Conservation (phyloP, 2,329 filamentous ascomycete genomes). For the Alternaria postmessia region DNA sequence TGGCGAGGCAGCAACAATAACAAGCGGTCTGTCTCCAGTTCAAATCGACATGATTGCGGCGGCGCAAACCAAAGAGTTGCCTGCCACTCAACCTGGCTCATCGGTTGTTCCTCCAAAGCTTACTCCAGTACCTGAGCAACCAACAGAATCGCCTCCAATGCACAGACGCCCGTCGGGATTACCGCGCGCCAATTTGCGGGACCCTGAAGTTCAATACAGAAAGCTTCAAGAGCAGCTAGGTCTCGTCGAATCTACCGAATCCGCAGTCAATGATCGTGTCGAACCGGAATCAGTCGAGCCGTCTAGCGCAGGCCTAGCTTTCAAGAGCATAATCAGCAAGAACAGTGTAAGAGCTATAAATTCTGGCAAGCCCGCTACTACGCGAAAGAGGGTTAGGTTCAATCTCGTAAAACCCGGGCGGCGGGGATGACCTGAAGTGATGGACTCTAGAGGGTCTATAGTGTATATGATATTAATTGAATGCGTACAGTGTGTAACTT, state of each 20-base stretch:
- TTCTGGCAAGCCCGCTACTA: not conserved
- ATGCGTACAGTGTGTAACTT: not conserved
- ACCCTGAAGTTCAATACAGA: constrained; percentile 24
- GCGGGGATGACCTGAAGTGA: not conserved
- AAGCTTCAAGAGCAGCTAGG: constrained; percentile 22
- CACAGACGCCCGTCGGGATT: not conserved
- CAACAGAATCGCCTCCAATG: not conserved
- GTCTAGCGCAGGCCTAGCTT: not conserved
- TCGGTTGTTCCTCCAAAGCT: not conserved
- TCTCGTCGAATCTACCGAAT: constrained; percentile 1
- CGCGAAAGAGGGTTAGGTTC: not conserved
- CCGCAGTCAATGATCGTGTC: not conserved
- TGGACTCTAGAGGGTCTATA: not conserved
- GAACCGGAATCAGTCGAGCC: not conserved
- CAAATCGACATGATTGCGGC: not conserved
- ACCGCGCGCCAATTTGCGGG: not conserved
- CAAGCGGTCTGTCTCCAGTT: not conserved
- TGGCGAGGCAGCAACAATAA: not conserved
- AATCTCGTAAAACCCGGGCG: not conserved
- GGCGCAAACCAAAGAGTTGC: not conserved
- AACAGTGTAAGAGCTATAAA: not conserved
- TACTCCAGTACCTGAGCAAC: not conserved
- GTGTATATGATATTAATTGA: not conserved
- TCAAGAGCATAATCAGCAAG: constrained; percentile 10
- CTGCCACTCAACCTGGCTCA: not conserved